Evolutionary conservation across 2,329 filamentous ascomycete genomes (phyloP).

Genomic region (Trichophyton schoenleinii): DNA sequence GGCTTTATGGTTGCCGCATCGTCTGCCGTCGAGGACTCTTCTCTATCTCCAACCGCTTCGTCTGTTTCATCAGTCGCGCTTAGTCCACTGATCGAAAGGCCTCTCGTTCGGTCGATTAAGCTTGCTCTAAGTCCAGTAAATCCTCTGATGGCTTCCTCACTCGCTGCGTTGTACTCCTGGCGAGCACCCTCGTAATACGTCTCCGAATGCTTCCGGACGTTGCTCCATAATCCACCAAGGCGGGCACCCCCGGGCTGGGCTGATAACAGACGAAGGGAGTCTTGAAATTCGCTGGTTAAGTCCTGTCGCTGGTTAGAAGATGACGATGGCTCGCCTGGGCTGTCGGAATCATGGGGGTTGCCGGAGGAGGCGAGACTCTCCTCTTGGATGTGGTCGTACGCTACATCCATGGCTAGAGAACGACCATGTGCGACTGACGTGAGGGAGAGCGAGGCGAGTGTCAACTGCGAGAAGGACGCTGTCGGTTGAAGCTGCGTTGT

Average conservation of each 20-base stretch:
- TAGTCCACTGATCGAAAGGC: constrained; percentile 50
- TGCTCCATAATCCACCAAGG: constrained; percentile 79
- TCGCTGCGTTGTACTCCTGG: constrained; percentile 68
- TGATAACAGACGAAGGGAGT: constrained; percentile 89
- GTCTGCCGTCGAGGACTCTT: constrained; percentile 17
- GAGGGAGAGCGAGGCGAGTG: background rate
- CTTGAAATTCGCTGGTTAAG: constrained; percentile 79
- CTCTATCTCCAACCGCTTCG: constrained; percentile 15
- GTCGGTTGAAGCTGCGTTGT: background rate
- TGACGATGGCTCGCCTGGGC: constrained; percentile 33
- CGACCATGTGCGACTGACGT: background rate
- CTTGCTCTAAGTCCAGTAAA: constrained; percentile 57
- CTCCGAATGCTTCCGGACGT: constrained; percentile 88
- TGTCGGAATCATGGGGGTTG: constrained; percentile 27
- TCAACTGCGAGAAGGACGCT: background rate
- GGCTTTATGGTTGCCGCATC: constrained; percentile 6
- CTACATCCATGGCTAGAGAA: constrained; percentile 64
- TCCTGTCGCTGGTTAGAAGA: constrained; percentile 26
- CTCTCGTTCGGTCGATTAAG: constrained; percentile 60
- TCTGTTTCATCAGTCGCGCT: constrained; percentile 17
- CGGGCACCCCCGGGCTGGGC: constrained; percentile 80
- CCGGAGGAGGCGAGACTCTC: constrained; percentile 50
- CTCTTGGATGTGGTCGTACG: constrained; percentile 93
- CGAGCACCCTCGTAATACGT: constrained; percentile 72
- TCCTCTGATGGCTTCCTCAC: constrained; percentile 70